Percentiles rank a stretch among this genome's conserved stretches.
phyloP scores from a whole-genome alignment of 371 early-diverging fungal species.

The Lichtheimia hyalospora region DNA sequence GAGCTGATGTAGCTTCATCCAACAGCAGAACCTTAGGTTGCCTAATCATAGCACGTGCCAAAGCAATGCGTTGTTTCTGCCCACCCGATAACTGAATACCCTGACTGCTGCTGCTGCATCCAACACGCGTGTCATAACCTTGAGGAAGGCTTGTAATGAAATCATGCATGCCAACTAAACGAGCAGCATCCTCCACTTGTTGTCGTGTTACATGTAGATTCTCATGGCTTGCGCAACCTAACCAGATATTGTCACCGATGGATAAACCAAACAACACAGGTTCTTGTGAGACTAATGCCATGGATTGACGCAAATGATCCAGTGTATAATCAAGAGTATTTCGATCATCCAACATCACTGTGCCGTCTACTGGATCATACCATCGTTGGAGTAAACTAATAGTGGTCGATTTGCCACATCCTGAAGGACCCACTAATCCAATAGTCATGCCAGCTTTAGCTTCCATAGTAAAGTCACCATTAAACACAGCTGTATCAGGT shows the following conservation, averaged over 20 bases:
- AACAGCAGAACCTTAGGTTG: slow-evolving; percentile 84
- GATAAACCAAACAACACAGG: slow-evolving; percentile 78
- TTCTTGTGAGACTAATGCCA: slow-evolving; percentile 89
- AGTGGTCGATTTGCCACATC: slow-evolving; percentile 86
- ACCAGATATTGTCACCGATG: slow-evolving; percentile 77
- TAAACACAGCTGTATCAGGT: slow-evolving; percentile 71
- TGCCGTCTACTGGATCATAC: slow-evolving; percentile 73
- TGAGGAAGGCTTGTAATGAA: slow-evolving; percentile 67
- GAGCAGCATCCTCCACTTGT: slow-evolving; percentile 59
- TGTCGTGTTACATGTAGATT: slow-evolving; percentile 50
- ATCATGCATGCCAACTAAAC: slow-evolving; percentile 73
- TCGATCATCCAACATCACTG: slow-evolving; percentile 60
- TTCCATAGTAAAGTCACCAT: slow-evolving; percentile 65
- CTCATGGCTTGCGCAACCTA: slow-evolving; percentile 40
- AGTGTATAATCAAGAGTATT: slow-evolving; percentile 63
- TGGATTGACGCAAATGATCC: slow-evolving; percentile 60
- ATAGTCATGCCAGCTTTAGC: slow-evolving; percentile 75
- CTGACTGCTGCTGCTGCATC: slow-evolving; percentile 44
- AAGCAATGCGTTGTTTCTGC: slow-evolving; percentile 26
- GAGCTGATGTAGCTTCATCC: slow-evolving; percentile 95
- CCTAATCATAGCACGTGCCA: slow-evolving; percentile 68
- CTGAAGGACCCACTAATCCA: slow-evolving; percentile 81
- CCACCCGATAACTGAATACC: slow-evolving; percentile 52
- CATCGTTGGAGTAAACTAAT: slow-evolving; percentile 84
- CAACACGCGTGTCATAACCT: slow-evolving; percentile 79